A percentile compares a stretch with the other conserved stretches of the same genome.
phyloP scores from a whole-genome alignment of 1,284 basidiomycete genomes.

The Golubevia pallescens region DNA sequence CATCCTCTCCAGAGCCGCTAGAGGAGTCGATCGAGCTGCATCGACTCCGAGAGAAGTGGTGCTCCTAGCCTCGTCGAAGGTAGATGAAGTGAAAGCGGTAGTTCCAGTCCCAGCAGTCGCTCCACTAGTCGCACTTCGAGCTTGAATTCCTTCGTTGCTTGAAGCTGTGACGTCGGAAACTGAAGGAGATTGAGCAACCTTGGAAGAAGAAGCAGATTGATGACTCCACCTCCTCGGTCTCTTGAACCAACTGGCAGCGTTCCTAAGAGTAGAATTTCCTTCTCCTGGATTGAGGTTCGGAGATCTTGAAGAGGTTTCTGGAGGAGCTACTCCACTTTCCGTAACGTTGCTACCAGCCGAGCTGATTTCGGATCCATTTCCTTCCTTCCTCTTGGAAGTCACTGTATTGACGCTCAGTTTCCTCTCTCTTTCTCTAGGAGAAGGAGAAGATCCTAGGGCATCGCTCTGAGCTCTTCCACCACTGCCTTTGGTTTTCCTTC shows the following conservation, averaged over 20 bases:
- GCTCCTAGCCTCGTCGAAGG: slow-evolving; percentile 13
- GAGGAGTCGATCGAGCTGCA: slow-evolving; percentile 17
- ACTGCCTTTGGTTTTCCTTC: slow-evolving; percentile 18
- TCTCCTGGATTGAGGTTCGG: background rate
- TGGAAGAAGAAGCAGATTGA: background rate
- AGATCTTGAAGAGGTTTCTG: background rate
- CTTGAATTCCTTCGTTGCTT: slow-evolving; percentile 9
- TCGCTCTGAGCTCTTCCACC: slow-evolving; percentile 13
- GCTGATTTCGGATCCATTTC: background rate
- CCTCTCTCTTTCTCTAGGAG: slow-evolving; percentile 11
- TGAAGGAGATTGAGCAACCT: background rate
- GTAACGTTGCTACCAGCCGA: background rate
- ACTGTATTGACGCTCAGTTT: slow-evolving; percentile 31
- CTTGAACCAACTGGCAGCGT: background rate
- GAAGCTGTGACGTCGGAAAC: background rate
- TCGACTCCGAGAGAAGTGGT: slow-evolving; percentile 29
- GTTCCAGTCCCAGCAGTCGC: slow-evolving; percentile 21
- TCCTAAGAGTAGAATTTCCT: background rate
- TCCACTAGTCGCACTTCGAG: slow-evolving; percentile 18
- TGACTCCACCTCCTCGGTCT: background rate
- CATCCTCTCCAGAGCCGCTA: slow-evolving; percentile 29
- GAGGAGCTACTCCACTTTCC: background rate
- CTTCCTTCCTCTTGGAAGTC: slow-evolving; percentile 7
- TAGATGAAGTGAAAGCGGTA: slow-evolving; percentile 18
- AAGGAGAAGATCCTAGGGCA: slow-evolving; percentile 7